A percentile compares a stretch with the other conserved stretches of the same genome.
These are phyloP conservation scores for Calonectria montana DNA, from an alignment of 2,329 filamentous ascomycete species.

Conservation along the genomic window DNA sequence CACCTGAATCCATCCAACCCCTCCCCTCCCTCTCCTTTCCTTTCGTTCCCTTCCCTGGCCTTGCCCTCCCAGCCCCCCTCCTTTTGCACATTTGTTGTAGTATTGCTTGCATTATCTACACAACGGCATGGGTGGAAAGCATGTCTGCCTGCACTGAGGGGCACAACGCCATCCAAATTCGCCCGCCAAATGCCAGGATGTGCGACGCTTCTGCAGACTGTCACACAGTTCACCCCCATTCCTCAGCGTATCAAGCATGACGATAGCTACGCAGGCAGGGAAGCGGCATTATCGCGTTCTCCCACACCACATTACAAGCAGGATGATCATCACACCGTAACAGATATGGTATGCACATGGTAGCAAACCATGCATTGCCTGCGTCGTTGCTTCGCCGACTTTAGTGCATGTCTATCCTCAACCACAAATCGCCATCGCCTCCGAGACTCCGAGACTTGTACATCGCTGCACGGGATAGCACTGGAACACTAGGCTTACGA, in stretches of 20 bases:
- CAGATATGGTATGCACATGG: neutral
- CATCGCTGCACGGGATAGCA: neutral
- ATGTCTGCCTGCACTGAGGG: neutral
- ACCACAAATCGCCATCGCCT: neutral
- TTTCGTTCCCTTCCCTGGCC: too few relatives aligned
- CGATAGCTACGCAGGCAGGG: neutral
- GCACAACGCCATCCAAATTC: neutral
- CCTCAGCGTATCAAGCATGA: neutral
- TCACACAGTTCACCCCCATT: constrained; percentile 10
- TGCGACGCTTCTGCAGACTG: constrained; percentile 1
- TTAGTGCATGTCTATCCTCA: neutral
- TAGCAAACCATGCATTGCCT: neutral
- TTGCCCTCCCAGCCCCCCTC: neutral
- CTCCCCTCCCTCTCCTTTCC: neutral
- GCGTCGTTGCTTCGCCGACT: neutral
- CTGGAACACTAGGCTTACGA: constrained; percentile 15
- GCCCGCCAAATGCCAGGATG: neutral
- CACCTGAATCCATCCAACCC: constrained; percentile 11
- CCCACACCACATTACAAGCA: constrained; percentile 9
- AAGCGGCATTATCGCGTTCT: constrained; percentile 13
- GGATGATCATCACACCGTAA: neutral
- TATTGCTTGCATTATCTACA: neutral
- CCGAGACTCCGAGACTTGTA: neutral
- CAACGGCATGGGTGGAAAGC: constrained; percentile 3
- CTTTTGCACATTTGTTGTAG: constrained; percentile 1